These are phyloP conservation scores for Colletotrichum tamarilloi DNA, from an alignment of 2,329 filamentous ascomycete genomes.

Conservation along the genomic window DNA sequence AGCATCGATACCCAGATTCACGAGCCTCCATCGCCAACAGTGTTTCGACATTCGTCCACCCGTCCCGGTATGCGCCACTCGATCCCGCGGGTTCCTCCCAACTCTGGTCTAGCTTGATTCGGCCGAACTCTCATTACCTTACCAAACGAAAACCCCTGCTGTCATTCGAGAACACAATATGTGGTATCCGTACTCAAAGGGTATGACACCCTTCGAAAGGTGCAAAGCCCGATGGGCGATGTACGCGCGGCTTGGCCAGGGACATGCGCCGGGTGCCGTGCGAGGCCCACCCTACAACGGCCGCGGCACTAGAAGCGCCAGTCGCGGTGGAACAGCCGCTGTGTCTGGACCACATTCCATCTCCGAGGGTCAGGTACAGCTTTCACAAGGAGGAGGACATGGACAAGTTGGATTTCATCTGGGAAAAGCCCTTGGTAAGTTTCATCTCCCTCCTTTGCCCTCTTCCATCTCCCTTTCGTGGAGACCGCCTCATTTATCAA, in stretches of 20 bases:
- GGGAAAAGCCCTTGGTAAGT: not conserved
- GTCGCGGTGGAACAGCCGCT: slow-evolving; percentile 7
- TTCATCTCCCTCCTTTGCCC: not conserved
- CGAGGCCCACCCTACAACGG: slow-evolving; percentile 17
- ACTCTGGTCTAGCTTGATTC: not conserved
- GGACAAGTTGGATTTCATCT: not conserved
- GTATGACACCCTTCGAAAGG: slow-evolving; percentile 3
- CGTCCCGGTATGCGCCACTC: not conserved
- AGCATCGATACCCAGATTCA: not conserved
- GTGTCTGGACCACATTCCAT: slow-evolving; percentile 3
- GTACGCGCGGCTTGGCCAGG: slow-evolving; percentile 22
- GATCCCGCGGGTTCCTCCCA: not conserved
- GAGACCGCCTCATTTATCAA: slow-evolving; percentile 8
- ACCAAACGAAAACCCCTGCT: not conserved
- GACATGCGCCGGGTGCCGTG: slow-evolving; percentile 13
- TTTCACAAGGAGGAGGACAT: not conserved
- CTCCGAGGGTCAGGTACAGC: not conserved
- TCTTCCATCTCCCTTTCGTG: not conserved
- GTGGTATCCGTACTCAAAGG: not conserved
- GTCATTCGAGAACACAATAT: not conserved
- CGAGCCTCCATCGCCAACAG: not conserved
- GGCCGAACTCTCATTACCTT: not conserved
- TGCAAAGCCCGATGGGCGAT: not conserved
- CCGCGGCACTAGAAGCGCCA: slow-evolving; percentile 3
- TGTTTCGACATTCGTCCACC: not conserved